Conservation (phyloP, 805 yeast genomes). For the Ogataea siamensis region DNA sequence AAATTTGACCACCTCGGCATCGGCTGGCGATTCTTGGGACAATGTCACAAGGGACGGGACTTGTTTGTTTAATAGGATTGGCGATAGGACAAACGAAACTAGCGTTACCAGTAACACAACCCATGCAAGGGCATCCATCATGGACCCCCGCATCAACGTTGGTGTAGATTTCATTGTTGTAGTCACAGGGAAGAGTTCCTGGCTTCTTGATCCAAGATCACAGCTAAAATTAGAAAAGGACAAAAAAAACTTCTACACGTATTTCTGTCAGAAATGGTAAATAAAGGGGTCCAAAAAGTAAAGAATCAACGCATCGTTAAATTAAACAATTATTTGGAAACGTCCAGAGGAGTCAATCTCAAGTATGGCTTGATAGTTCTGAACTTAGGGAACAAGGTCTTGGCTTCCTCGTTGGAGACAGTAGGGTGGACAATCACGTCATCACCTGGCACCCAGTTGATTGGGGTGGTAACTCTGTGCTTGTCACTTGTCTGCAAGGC, state of each 20-base stretch:
- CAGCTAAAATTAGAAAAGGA: conserved; percentile 8
- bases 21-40: neutral
- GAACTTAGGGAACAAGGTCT: conserved; percentile 59
- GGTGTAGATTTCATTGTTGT: neutral
- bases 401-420: conserved; percentile 58
- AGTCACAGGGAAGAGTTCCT: neutral
- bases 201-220: conserved; percentile 11
- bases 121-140: conserved; percentile 1
- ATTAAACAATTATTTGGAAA: conserved; percentile 11
- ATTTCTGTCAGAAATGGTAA: conserved; percentile 3
- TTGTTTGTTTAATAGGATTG: neutral
- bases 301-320: neutral
- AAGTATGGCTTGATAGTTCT: conserved; percentile 60
- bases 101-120: neutral
- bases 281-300: neutral
- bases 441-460: conserved; percentile 67
- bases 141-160: neutral
- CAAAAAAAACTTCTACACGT: conserved; percentile 9
- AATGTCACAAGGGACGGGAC: conserved; percentile 3
- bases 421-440: conserved; percentile 73
- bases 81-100: conserved; percentile 1
- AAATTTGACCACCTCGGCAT: conserved; percentile 5
- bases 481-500: conserved; percentile 65
- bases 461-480: conserved; percentile 63
- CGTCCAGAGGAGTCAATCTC: conserved; percentile 47